These are phyloP conservation scores for Vicia villosa DNA, from an alignment of 306 rosid species.

Conservation along the genomic window DNA sequence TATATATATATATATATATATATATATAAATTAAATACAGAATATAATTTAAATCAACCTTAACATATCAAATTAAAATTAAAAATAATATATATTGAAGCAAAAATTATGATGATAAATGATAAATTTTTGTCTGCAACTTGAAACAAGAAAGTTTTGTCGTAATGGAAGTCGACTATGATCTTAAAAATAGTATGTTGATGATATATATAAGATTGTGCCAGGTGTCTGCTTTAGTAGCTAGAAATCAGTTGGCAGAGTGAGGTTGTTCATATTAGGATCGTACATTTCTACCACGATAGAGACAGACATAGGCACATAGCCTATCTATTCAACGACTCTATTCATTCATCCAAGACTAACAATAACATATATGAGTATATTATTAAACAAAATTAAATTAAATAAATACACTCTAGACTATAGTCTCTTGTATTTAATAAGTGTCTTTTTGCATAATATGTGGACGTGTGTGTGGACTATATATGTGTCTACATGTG, in stretches of 20 bases:
- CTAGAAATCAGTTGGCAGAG: not conserved
- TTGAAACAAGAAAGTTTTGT: too few species aligned
- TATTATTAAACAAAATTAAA: not conserved
- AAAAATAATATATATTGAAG: too few species aligned
- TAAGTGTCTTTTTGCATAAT: not conserved
- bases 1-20: too few species aligned
- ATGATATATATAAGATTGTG: not conserved
- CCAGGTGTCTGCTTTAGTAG: conserved; percentile 36
- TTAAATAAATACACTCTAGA: not conserved
- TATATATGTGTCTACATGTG: not conserved
- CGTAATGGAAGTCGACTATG: not conserved
- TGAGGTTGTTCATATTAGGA: not conserved
- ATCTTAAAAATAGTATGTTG: not conserved
- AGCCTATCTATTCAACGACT: conserved; percentile 50
- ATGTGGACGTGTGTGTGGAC: not conserved
- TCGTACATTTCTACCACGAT: conserved; percentile 45
- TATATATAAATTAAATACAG: too few species aligned
- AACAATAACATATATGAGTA: too few species aligned
- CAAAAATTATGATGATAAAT: too few species aligned
- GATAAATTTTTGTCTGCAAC: too few species aligned
- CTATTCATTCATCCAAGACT: conserved; percentile 25
- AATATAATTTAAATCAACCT: too few species aligned
- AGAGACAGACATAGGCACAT: conserved; percentile 40
- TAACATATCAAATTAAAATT: too few species aligned
- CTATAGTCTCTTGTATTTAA: not conserved